Evolutionary conservation across 108 stramenopile genomes (phyloP).

Genomic region (Mayamaea pseudoterrestris): DNA sequence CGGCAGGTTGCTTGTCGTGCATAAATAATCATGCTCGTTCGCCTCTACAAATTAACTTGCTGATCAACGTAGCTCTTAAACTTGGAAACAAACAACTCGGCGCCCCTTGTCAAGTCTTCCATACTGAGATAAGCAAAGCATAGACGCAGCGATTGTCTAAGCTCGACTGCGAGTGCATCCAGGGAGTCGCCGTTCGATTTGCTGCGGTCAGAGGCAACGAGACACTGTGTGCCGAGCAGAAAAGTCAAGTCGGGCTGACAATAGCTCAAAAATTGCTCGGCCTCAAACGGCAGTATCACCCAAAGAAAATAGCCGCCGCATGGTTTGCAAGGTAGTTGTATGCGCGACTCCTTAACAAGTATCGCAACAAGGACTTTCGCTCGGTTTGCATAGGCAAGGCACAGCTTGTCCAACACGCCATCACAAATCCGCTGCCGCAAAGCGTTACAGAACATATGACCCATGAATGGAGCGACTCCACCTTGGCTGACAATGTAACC

Average conservation of each 20-base stretch:
- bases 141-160: slow-evolving; percentile 22
- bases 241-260: slow-evolving; percentile 29
- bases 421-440: slow-evolving; percentile 28
- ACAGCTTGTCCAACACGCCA: slow-evolving; percentile 26
- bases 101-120: slow-evolving; percentile 21
- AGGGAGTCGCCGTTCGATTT: no score
- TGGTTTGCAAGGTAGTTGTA: slow-evolving; percentile 14
- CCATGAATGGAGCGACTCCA: slow-evolving; percentile 47
- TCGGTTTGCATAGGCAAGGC: slow-evolving; percentile 26
- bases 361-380: slow-evolving; percentile 18
- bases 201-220: slow-evolving; percentile 11
- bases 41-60: no score
- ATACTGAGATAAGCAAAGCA: slow-evolving; percentile 52
- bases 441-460: slow-evolving; percentile 30
- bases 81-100: slow-evolving; percentile 13
- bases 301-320: slow-evolving; percentile 60
- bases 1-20: no score
- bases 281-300: slow-evolving; percentile 32
- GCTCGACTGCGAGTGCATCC: neutral
- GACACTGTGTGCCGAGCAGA: slow-evolving; percentile 35
- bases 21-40: no score
- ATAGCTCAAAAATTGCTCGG: slow-evolving; percentile 27
- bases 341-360: slow-evolving; percentile 18
- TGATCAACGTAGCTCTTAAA: neutral
- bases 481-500: slow-evolving; percentile 61